phyloP scores from a whole-genome alignment of 805 yeast species.

The Pichia phayaonensis region DNA sequence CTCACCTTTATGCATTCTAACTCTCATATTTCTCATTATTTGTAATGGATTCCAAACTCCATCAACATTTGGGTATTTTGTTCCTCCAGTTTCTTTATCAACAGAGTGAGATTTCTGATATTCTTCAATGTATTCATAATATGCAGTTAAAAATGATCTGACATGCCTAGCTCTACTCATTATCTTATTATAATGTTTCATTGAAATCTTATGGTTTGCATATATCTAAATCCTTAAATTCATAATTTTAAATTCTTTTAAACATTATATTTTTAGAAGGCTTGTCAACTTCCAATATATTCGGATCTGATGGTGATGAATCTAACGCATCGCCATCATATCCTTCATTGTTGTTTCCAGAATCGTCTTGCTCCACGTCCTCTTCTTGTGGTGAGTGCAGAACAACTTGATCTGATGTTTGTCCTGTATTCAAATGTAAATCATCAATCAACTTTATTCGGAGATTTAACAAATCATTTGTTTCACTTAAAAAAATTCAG shows the following conservation, averaged over 20 bases:
- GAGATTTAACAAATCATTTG: slow-evolving; percentile 36
- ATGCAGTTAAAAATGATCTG: slow-evolving; percentile 33
- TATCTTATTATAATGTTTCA: slow-evolving; percentile 17
- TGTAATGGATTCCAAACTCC: slow-evolving; percentile 78
- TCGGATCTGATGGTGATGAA: background rate
- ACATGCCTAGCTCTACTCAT: slow-evolving; percentile 7
- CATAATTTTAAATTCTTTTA: background rate
- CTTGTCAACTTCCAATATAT: background rate
- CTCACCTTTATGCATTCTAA: slow-evolving; percentile 45
- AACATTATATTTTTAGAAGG: background rate
- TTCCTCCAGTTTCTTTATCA: slow-evolving; percentile 14
- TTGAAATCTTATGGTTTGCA: slow-evolving; percentile 13
- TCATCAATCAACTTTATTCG: slow-evolving; percentile 36
- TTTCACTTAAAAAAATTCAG: slow-evolving; percentile 20
- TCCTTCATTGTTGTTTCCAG: too few relatives aligned
- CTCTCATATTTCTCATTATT: slow-evolving; percentile 62
- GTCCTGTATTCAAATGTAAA: slow-evolving; percentile 31
- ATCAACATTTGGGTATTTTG: slow-evolving; percentile 43
- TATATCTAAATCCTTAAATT: background rate
- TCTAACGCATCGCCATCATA: background rate
- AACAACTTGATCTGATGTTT: slow-evolving; percentile 13
- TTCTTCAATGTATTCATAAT: slow-evolving; percentile 41
- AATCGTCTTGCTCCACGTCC: too few relatives aligned
- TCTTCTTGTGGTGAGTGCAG: background rate
- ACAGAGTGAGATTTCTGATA: slow-evolving; percentile 27